Conservation (phyloP, 2,329 filamentous ascomycete species). For the Acephala macrosclerotiorum region DNA sequence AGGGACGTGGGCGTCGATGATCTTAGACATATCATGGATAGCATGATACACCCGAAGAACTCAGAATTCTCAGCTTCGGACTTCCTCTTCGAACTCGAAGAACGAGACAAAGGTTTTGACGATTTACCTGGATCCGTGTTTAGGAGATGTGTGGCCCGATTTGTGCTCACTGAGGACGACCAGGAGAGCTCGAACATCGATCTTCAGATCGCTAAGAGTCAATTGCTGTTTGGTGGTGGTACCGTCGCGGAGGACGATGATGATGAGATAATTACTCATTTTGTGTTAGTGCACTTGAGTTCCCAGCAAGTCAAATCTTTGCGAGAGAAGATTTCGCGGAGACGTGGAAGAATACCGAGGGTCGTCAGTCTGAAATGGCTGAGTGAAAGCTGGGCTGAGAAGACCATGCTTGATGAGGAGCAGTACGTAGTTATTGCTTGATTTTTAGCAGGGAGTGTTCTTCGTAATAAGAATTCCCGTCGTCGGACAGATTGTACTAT, state of each 20-base stretch:
- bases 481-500: too few species aligned
- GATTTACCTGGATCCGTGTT: slow-evolving; percentile 62
- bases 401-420: slow-evolving; percentile 83
- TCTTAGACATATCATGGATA: slow-evolving; percentile 58
- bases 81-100: slow-evolving; percentile 63
- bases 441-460: neutral
- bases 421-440: slow-evolving; percentile 48
- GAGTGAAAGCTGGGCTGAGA: slow-evolving; percentile 79
- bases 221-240: slow-evolving; percentile 75
- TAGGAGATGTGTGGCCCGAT: slow-evolving; percentile 47
- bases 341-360: slow-evolving; percentile 64
- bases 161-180: slow-evolving; percentile 50
- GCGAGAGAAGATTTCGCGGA: slow-evolving; percentile 52
- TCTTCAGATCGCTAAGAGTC: slow-evolving; percentile 58
- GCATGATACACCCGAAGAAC: slow-evolving; percentile 56
- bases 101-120: slow-evolving; percentile 60
- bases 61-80: slow-evolving; percentile 52
- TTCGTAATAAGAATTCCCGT: neutral
- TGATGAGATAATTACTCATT: slow-evolving; percentile 71
- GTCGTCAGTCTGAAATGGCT: slow-evolving; percentile 78
- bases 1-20: slow-evolving; percentile 72
- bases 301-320: slow-evolving; percentile 52
- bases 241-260: slow-evolving; percentile 57
- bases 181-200: slow-evolving; percentile 36
- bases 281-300: slow-evolving; percentile 63